A percentile compares a stretch with the other conserved stretches of the same genome.
Conservation (phyloP, 192 early-diverging fungal species). For the Gorgonomyces haynaldii region DNA sequence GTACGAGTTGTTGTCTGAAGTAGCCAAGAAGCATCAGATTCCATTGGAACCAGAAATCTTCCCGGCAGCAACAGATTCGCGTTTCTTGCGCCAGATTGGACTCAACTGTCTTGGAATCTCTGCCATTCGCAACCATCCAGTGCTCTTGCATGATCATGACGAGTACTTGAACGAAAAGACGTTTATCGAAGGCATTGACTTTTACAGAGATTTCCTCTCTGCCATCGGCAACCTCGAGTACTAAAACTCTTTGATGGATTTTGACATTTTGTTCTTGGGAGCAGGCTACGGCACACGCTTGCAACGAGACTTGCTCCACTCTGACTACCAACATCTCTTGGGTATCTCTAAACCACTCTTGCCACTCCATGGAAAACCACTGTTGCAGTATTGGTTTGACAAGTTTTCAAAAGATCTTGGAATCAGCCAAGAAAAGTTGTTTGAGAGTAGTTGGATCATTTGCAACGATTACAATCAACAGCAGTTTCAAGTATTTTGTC, state of each 20-base stretch:
- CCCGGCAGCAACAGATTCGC: constrained; percentile 73
- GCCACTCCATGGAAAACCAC: constrained; percentile 14
- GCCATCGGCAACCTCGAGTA: background rate
- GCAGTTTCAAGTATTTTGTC: constrained; percentile 35
- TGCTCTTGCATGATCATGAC: constrained; percentile 77
- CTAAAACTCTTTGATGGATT: background rate
- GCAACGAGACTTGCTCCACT: constrained; percentile 30
- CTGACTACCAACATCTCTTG: background rate
- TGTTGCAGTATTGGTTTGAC: constrained; percentile 18
- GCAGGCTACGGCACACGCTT: constrained; percentile 53
- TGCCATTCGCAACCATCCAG: constrained; percentile 64
- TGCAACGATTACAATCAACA: constrained; percentile 30
- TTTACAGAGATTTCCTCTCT: constrained; percentile 54
- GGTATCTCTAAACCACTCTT: constrained; percentile 16
- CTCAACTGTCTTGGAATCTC: constrained; percentile 74
- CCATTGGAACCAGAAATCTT: constrained; percentile 62
- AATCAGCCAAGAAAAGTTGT: background rate
- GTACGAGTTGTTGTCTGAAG: constrained; percentile 49
- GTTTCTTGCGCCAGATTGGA: constrained; percentile 61
- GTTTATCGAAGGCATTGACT: constrained; percentile 61
- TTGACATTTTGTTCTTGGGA: constrained; percentile 35
- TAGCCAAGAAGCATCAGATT: constrained; percentile 33
- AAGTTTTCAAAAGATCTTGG: background rate
- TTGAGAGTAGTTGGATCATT: constrained; percentile 19
- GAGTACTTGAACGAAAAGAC: constrained; percentile 68